These are phyloP conservation scores for Vigna reflexopilosa DNA, from an alignment of 306 rosid genomes.

Conservation along the genomic window DNA sequence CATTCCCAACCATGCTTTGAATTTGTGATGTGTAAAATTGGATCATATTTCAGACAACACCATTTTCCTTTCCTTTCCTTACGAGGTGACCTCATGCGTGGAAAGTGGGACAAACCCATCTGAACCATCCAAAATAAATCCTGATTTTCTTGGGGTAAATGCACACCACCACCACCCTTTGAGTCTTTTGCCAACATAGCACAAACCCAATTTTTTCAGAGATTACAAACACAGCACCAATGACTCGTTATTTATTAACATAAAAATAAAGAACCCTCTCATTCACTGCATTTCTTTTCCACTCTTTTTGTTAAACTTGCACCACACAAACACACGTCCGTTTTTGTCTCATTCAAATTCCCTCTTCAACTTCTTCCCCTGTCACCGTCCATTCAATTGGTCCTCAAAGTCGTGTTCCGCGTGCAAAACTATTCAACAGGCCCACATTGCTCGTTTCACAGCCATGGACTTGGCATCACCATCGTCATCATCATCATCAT, in stretches of 20 bases:
- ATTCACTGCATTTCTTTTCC: conserved; percentile 9
- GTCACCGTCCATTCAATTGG: conserved; percentile 28
- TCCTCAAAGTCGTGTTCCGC: conserved; percentile 6
- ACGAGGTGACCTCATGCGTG: conserved; percentile 13
- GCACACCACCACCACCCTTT: conserved; percentile 18
- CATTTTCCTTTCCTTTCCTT: conserved; percentile 18
- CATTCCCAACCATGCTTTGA: neutral
- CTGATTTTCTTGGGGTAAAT: conserved; percentile 9
- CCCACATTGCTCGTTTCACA: conserved; percentile 21
- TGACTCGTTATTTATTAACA: neutral
- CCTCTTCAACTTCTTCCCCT: conserved; percentile 16
- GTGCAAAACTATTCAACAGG: conserved; percentile 14
- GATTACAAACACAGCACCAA: neutral
- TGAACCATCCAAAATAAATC: neutral
- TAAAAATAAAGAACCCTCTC: neutral
- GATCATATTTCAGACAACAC: conserved; percentile 1
- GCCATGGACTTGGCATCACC: conserved; percentile 57
- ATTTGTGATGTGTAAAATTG: conserved; percentile 13
- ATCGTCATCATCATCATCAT: neutral
- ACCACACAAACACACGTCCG: conserved; percentile 33
- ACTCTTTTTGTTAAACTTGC: conserved; percentile 32
- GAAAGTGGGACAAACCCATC: conserved; percentile 35
- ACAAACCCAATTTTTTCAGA: neutral
- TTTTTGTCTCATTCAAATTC: conserved; percentile 42
- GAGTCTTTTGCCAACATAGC: neutral